Percentiles rank a stretch among this genome's conserved stretches.
Conservation (phyloP, 306 rosid species). For the Rosa multiflora region DNA sequence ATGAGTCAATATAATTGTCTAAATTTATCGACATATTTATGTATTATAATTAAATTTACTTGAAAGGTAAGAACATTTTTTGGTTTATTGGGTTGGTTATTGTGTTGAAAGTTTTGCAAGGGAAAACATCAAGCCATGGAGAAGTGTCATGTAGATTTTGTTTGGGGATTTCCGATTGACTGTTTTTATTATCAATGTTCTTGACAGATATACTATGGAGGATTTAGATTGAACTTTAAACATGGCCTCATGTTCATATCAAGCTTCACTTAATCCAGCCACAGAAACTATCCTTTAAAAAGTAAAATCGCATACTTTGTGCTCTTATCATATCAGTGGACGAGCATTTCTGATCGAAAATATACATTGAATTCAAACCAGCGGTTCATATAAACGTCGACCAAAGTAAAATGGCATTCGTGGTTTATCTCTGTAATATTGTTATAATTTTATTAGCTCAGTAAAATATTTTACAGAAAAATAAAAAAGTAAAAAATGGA, state of each 20-base stretch:
- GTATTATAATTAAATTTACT: slow-evolving; percentile 12
- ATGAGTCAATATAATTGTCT: slow-evolving; percentile 14
- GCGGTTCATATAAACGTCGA: no score
- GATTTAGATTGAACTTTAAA: not conserved
- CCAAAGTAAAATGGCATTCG: no score
- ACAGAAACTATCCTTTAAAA: no score
- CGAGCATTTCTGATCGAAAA: no score
- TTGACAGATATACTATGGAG: not conserved
- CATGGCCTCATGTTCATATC: not conserved
- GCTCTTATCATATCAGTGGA: no score
- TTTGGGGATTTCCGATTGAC: not conserved
- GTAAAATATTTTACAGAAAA: no score
- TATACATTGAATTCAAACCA: no score
- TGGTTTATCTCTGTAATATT: no score
- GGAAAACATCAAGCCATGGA: not conserved
- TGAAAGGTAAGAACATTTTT: slow-evolving; percentile 8
- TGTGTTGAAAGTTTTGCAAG: not conserved
- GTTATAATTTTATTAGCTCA: no score
- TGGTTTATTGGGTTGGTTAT: slow-evolving; percentile 5
- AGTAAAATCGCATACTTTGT: no score
- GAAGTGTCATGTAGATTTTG: not conserved
- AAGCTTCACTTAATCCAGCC: no score
- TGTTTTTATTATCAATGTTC: not conserved
- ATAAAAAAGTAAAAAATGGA: no score
- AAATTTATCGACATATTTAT: slow-evolving; percentile 3